Percentiles rank a stretch among this genome's conserved stretches.
Conservation (phyloP, 257 asterid species). For the Solanum boliviense region DNA sequence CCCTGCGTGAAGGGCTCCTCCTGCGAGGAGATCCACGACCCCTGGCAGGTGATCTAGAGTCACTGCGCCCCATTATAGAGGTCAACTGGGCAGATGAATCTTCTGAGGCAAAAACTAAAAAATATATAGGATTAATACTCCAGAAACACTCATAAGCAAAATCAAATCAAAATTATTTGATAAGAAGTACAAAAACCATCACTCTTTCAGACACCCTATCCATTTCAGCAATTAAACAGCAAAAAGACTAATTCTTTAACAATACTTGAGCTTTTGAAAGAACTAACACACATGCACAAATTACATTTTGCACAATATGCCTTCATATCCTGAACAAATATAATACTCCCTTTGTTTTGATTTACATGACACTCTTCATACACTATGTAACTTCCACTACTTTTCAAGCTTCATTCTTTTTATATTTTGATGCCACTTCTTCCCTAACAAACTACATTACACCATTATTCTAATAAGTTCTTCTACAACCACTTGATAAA, state of each 20-base stretch:
- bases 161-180: background rate
- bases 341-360: background rate
- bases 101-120: background rate
- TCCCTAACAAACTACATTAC: background rate
- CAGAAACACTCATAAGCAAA: background rate
- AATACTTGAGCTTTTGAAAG: background rate
- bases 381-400: background rate
- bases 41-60: constrained; percentile 54
- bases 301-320: background rate
- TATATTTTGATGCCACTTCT: background rate
- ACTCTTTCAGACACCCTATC: background rate
- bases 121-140: background rate
- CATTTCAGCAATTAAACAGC: background rate
- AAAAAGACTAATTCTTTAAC: background rate
- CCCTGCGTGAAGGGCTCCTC: constrained; percentile 47
- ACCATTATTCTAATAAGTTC: background rate
- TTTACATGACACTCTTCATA: background rate
- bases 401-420: background rate
- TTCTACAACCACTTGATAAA: background rate
- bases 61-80: constrained; percentile 42
- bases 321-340: background rate
- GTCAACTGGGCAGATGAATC: background rate
- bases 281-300: background rate
- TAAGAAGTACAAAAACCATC: background rate
- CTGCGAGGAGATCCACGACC: constrained; percentile 44